A percentile compares a stretch with the other conserved stretches of the same genome.
Conservation (phyloP, 352 stramenopile genomes). For the Globisporangium polare region DNA sequence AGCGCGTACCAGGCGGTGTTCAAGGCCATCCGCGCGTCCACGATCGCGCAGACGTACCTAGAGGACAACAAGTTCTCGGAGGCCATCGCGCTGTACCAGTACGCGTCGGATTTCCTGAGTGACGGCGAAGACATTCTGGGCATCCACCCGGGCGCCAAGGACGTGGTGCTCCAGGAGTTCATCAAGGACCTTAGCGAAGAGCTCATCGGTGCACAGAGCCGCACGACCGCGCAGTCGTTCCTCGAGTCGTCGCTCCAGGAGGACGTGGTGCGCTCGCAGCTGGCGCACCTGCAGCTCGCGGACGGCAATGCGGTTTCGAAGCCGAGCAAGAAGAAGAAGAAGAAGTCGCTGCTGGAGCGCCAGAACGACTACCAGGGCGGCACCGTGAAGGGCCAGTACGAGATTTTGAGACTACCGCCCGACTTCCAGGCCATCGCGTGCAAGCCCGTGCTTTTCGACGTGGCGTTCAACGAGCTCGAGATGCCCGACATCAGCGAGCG, state of each 20-base stretch:
- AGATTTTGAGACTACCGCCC: constrained; percentile 64
- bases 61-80: constrained; percentile 65
- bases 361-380: constrained; percentile 52
- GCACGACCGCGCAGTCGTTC: constrained; percentile 71
- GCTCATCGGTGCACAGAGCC: constrained; percentile 58
- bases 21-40: constrained; percentile 53
- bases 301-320: constrained; percentile 11
- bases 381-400: constrained; percentile 45
- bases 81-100: constrained; percentile 67
- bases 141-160: constrained; percentile 53
- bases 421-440: constrained; percentile 58
- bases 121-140: constrained; percentile 59
- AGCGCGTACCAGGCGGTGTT: constrained; percentile 69
- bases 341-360: constrained; percentile 45
- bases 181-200: constrained; percentile 55
- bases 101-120: constrained; percentile 51
- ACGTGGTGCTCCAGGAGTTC: constrained; percentile 60
- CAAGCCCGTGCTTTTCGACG: constrained; percentile 83
- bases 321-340: constrained; percentile 12
- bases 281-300: constrained; percentile 53
- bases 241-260: constrained; percentile 52
- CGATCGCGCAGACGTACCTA: constrained; percentile 65
- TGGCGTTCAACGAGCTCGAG: constrained; percentile 80
- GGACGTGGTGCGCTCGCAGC: constrained; percentile 53
- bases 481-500: constrained; percentile 73